A percentile compares a stretch with the other conserved stretches of the same genome.
Evolutionary conservation across 202 grass and related monocot genomes (phyloP).

Genomic region (Setaria viridis): DNA sequence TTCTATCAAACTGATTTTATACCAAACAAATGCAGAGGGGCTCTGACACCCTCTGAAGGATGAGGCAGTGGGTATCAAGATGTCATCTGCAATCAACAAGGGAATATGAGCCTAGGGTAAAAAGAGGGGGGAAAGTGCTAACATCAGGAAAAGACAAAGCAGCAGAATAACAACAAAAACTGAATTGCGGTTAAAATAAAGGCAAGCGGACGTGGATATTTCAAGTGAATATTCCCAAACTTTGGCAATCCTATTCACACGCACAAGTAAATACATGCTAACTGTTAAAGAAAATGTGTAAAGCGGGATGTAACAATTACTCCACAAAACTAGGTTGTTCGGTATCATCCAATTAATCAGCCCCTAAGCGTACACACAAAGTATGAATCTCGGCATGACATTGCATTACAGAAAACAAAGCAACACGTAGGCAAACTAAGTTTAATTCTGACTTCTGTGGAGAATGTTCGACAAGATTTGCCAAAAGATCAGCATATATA

Average conservation of each 20-base stretch:
- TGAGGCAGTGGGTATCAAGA: conserved; percentile 17
- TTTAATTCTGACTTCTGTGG: neutral
- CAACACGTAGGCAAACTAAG: neutral
- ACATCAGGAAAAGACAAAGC: neutral
- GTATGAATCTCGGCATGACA: neutral
- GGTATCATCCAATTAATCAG: neutral
- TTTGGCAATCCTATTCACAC: neutral
- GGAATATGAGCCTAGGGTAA: conserved; percentile 10
- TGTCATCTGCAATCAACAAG: conserved; percentile 39
- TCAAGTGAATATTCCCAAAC: neutral
- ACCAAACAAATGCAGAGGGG: neutral
- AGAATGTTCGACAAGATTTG: neutral
- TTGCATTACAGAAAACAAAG: neutral
- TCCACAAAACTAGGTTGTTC: neutral
- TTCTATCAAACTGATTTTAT: conserved; percentile 8
- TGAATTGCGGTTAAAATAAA: neutral
- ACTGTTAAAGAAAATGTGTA: neutral
- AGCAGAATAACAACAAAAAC: neutral
- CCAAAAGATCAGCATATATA: neutral
- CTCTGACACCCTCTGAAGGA: conserved; percentile 7
- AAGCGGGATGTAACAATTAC: conserved; percentile 1
- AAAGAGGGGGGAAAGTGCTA: neutral
- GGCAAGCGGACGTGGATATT: neutral
- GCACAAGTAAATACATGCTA: neutral
- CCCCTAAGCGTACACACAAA: neutral